Evolutionary conservation across 2,329 filamentous ascomycete genomes (phyloP), one percentile per base, ranked within the genome.

Genomic region (Capronia epimyces): DNA sequence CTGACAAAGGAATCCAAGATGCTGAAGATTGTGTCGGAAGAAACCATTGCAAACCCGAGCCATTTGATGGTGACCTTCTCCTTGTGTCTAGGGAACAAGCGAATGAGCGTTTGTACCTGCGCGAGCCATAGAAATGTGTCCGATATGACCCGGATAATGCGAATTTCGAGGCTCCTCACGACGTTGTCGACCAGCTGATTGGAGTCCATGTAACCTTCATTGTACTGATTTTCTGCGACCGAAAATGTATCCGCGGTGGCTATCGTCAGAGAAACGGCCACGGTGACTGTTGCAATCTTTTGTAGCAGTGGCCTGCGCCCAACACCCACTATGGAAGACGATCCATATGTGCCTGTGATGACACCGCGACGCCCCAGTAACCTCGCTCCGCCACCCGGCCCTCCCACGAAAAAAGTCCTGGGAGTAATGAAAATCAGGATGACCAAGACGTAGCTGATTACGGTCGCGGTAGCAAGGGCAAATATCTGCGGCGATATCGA

Each of bases 51-150:
- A 65, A 97, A 96, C 1, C 91, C 93, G 13, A 91, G 89, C 91
- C 91, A 98, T 72, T 97, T 97, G 71, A 98, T 98, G 60, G 97
- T 87, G 46, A 97, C 84, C 71, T 97, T 97, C 71, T 98, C 93
- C 64, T 94, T 87, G 65, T 97, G 91, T 27, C 93, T 87, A 6
- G 93, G 93, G 62, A 98, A 98, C 1, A 98, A 76, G 46, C 93
- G 86, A 61, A 97, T 97, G 51, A 98, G 72, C 0, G 93, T 98
- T 71, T 98, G 93, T 1, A 95, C 91, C 69, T 98, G 93, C 1
- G 93, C 93, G 32, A 98, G 81, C 91, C 93, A 97, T 24, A 98
- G 76, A 67, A 97, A 97, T 1, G 93, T 90, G 68, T 95, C 89
- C 15, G 91, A 97, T 58, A 98, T 89, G 60, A 97, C 82, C 58